These are phyloP conservation scores for Talaromyces funiculosus DNA, from an alignment of 2,329 filamentous ascomycete genomes.

Conservation along the genomic window DNA sequence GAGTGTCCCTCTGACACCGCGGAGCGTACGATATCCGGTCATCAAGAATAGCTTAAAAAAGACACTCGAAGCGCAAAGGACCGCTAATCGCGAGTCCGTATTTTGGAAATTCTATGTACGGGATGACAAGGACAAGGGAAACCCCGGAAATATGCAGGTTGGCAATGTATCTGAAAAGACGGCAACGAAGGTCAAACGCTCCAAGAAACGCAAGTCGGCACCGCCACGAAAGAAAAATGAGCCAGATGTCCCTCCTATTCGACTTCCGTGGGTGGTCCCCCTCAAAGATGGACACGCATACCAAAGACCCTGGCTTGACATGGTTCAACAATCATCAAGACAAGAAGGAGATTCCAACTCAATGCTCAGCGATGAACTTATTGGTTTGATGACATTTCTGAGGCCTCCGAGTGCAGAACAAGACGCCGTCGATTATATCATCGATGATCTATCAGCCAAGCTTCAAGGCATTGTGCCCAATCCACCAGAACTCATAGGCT, in stretches of 20 bases:
- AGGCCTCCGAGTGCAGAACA: constrained; percentile 41
- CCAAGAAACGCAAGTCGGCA: neutral
- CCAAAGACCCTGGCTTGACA: constrained; percentile 29
- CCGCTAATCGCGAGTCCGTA: constrained; percentile 31
- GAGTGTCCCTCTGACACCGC: neutral
- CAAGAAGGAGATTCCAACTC: constrained; percentile 20
- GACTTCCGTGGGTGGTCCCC: constrained; percentile 13
- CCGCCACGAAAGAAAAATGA: neutral
- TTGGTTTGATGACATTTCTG: constrained; percentile 41
- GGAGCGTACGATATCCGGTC: constrained; percentile 21
- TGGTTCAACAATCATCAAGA: constrained; percentile 15
- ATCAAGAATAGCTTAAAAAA: constrained; percentile 30
- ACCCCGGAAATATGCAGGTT: neutral
- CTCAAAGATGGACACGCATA: constrained; percentile 18
- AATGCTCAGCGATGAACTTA: constrained; percentile 43
- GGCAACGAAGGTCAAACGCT: neutral
- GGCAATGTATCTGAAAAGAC: neutral
- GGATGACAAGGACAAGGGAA: neutral
- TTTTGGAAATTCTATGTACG: constrained; percentile 27
- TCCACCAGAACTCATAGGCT: constrained; percentile 47
- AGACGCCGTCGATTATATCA: constrained; percentile 22
- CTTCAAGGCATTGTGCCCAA: constrained; percentile 25
- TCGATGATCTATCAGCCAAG: constrained; percentile 24
- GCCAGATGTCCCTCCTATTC: neutral
- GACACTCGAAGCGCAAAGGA: constrained; percentile 39